These are phyloP conservation scores for Paecilomyces niveus DNA, from an alignment of 2,329 filamentous ascomycete species.

Conservation along the genomic window DNA sequence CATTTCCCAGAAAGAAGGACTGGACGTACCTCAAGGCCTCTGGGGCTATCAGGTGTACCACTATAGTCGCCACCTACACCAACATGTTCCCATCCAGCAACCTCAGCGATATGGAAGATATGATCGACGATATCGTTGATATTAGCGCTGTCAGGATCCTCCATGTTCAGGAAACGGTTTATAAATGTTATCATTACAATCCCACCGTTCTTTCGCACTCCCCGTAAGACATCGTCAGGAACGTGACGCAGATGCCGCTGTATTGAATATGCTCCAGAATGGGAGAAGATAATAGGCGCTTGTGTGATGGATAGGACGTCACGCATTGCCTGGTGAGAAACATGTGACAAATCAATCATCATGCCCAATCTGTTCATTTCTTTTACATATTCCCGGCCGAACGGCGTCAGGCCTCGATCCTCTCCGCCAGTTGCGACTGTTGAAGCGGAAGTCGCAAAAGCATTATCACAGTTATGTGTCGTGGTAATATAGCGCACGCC, in stretches of 20 bases:
- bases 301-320: slow-evolving; percentile 12
- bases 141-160: slow-evolving; percentile 20
- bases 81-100: slow-evolving; percentile 27
- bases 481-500: slow-evolving; percentile 2
- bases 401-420: slow-evolving; percentile 13
- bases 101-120: slow-evolving; percentile 24
- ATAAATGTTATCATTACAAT: slow-evolving; percentile 37
- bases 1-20: no score
- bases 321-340: slow-evolving; percentile 14
- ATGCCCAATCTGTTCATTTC: slow-evolving; percentile 25
- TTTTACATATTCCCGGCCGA: slow-evolving; percentile 13
- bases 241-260: slow-evolving; percentile 28
- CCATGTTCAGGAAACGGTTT: slow-evolving; percentile 22
- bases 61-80: slow-evolving; percentile 30
- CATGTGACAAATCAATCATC: slow-evolving; percentile 21
- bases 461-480: slow-evolving; percentile 10
- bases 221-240: slow-evolving; percentile 33
- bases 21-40: slow-evolving; percentile 14
- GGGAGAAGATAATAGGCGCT: slow-evolving; percentile 18
- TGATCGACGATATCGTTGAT: slow-evolving; percentile 33
- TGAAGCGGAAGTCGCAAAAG: slow-evolving; percentile 17
- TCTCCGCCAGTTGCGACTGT: slow-evolving; percentile 9
- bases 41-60: slow-evolving; percentile 15
- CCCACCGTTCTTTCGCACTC: slow-evolving; percentile 30
- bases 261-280: slow-evolving; percentile 11